These are phyloP conservation scores for Artomyces pyxidatus DNA, from an alignment of 768 basidiomycete species.

Conservation along the genomic window DNA sequence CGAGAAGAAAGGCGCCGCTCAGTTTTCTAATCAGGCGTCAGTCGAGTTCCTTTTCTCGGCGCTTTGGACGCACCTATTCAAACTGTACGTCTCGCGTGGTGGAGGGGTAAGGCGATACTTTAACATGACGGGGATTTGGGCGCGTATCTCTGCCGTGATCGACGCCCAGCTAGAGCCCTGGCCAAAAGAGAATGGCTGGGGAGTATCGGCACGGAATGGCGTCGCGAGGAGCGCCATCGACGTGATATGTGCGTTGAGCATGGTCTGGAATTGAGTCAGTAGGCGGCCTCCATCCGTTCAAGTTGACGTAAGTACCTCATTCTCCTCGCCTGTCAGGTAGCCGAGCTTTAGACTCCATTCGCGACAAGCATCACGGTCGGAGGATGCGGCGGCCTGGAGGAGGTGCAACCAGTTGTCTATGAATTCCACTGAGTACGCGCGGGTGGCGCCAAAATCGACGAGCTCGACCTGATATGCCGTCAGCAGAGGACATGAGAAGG, in stretches of 20 bases:
- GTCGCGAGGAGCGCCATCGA: conserved; percentile 81
- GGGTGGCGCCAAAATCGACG: conserved; percentile 94
- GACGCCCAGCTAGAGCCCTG: conserved; percentile 52
- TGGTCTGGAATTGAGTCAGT: too few species aligned
- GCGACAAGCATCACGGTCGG: conserved; percentile 59
- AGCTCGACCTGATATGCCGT: conserved; percentile 53
- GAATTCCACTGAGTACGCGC: conserved; percentile 77
- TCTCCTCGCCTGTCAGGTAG: conserved; percentile 86
- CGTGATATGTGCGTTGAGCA: conserved; percentile 80
- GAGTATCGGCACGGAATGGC: conserved; percentile 63
- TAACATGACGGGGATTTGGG: conserved; percentile 85
- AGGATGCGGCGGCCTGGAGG: conserved; percentile 69
- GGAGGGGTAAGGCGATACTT: conserved; percentile 84
- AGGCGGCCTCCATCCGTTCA: too few species aligned
- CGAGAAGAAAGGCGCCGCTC: conserved; percentile 75
- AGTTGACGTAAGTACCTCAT: conserved; percentile 49
- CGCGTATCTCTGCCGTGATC: conserved; percentile 72
- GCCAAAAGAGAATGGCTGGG: conserved; percentile 78
- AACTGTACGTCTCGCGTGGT: conserved; percentile 88
- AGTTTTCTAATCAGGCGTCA: conserved; percentile 47
- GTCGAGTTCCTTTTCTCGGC: neutral
- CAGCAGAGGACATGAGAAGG: neutral
- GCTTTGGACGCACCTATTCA: conserved; percentile 66
- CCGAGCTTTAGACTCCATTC: conserved; percentile 75
- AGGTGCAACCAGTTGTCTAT: conserved; percentile 83